Evolutionary conservation across 2,329 filamentous ascomycete genomes (phyloP).

Genomic region (Cercospora canescens): DNA sequence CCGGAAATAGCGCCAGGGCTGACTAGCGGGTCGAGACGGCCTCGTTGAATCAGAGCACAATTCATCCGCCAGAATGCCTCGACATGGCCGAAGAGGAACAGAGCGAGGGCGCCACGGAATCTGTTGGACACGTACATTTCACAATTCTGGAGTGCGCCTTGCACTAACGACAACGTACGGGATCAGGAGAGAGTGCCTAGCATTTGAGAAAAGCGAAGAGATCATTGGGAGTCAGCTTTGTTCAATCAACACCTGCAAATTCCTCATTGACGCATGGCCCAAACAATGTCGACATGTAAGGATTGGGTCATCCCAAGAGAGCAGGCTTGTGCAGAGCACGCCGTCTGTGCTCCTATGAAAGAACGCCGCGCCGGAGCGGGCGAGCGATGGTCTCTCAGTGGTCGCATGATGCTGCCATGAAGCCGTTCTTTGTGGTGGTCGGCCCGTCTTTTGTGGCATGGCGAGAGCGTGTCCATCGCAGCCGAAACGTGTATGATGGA

Average conservation of each 20-base stretch:
- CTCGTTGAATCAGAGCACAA: conserved; percentile 36
- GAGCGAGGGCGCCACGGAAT: conserved; percentile 8
- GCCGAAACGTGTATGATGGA: background rate
- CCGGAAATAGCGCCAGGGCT: conserved; percentile 34
- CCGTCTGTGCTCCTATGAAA: background rate
- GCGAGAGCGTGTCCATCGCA: background rate
- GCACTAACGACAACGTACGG: too few relatives aligned
- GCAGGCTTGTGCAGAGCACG: too few relatives aligned
- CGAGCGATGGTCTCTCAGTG: background rate
- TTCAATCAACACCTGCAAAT: conserved; percentile 2
- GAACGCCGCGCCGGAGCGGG: background rate
- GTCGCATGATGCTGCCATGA: background rate
- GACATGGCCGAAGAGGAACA: conserved; percentile 19
- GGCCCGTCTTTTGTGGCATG: background rate
- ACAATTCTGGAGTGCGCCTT: too few relatives aligned
- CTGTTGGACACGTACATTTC: conserved; percentile 14
- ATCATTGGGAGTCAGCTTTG: background rate
- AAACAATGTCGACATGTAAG: conserved; percentile 9
- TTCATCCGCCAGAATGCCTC: conserved; percentile 40
- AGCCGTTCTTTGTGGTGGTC: background rate
- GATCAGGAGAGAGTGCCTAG: too few relatives aligned
- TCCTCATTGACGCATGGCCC: conserved; percentile 14
- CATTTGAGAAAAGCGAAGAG: background rate
- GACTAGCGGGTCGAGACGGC: conserved; percentile 40
- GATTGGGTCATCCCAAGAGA: too few relatives aligned